Percentiles rank a stretch among this genome's conserved stretches.
phyloP scores from a whole-genome alignment of 768 basidiomycete genomes.

The Paxillus involutus region DNA sequence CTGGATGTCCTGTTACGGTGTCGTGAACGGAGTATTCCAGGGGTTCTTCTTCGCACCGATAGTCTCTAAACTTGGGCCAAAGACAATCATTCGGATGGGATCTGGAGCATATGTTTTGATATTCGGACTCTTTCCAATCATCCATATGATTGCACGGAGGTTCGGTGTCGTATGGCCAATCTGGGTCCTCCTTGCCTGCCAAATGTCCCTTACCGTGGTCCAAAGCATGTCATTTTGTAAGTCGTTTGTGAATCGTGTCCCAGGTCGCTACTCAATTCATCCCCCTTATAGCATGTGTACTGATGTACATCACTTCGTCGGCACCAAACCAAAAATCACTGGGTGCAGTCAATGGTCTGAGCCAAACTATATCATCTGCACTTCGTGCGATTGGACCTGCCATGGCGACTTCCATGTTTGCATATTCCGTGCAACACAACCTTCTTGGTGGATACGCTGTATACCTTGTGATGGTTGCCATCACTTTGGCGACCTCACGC shows the following conservation, averaged over 20 bases:
- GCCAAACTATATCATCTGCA: slow-evolving; percentile 44
- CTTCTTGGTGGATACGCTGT: slow-evolving; percentile 49
- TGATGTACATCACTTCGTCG: slow-evolving; percentile 65
- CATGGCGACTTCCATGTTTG: slow-evolving; percentile 49
- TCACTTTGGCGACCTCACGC: no score
- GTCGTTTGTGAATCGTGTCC: slow-evolving; percentile 17
- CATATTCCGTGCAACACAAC: slow-evolving; percentile 44
- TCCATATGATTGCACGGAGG: not conserved
- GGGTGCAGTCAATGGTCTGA: slow-evolving; percentile 63
- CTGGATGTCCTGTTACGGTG: slow-evolving; percentile 35
- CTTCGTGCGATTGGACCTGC: slow-evolving; percentile 50
- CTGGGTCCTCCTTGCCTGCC: no score
- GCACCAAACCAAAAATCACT: slow-evolving; percentile 52
- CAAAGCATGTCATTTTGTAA: slow-evolving; percentile 58
- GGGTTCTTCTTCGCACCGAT: slow-evolving; percentile 38
- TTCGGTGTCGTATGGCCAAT: not conserved
- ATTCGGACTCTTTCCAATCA: slow-evolving; percentile 28
- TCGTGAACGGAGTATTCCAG: slow-evolving; percentile 39
- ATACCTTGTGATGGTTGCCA: slow-evolving; percentile 9
- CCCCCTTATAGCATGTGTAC: slow-evolving; percentile 49
- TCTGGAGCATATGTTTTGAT: slow-evolving; percentile 21
- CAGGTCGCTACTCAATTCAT: no score
- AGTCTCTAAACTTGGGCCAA: slow-evolving; percentile 36
- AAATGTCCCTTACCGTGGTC: slow-evolving; percentile 38
- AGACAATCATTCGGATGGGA: slow-evolving; percentile 26